Evolutionary conservation across 495 filamentous ascomycete species (phyloP), one percentile per base, ranked within the genome.

Genomic region (Xylaria longipes): DNA sequence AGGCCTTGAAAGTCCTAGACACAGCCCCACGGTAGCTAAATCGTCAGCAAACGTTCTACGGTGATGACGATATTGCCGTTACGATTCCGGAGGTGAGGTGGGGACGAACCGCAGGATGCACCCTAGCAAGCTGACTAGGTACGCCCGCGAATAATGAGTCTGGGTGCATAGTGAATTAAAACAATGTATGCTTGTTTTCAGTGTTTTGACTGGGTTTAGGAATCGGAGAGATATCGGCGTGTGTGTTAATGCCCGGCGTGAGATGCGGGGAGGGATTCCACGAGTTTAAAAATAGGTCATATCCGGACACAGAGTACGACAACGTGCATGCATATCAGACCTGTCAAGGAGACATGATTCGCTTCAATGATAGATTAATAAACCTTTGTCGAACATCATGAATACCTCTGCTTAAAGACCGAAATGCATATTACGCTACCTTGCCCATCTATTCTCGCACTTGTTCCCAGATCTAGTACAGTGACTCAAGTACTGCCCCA

Each of bases 211-310:
- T 62, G 43, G 33, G n/a, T 29, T 15, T 52, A 33, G 33, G 43
- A 48, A 8, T 48, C 22, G 25, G 37, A 46, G 15, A n/a, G 35
- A 45, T 25, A 56, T 41, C 54, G 14, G 20, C 12, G 3, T 52
- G 56, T 54, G 15, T 31, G 46, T 70, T 31, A 15, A 70, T 64
- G 58, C 33, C 31, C 25, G 68, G 60, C 29, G 25, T 56, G 25
- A 45, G n/a, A 37, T 56, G 31, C 20, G 45, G 29, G 37, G 46
- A 68, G 41, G 52, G 52, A 39, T 52, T 70, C n/a, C 5, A 56
- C 8, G 45, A 27, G 37, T 64, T 64, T 70, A 70, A 70, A 70
- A 70, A 70, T 70, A 70, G 68, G 60, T 64, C 61, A 37, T 70
- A 33, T 64, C 35, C 43, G 58, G 46, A 64, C 46, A 8, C 25